Evolutionary conservation across 306 rosid species (phyloP), one percentile per base, ranked within the genome.

Genomic region (Medicago lupulina): DNA sequence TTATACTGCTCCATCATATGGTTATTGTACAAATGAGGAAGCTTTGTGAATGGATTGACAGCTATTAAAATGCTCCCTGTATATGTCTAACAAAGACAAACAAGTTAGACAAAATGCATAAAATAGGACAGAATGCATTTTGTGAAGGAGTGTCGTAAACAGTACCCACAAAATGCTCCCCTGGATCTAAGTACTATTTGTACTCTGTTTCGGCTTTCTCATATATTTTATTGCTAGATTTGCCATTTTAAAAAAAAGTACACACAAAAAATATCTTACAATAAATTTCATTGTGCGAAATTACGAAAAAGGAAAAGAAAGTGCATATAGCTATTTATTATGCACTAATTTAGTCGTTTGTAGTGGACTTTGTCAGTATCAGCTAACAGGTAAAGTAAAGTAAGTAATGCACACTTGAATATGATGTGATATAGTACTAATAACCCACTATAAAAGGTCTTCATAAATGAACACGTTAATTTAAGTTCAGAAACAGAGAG

Each of bases 1-100:
- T 85, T 95, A 53, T 95, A 95, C 85, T 86, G 92, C 84, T 92
- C 97, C 99, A 95, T 95, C 99, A 95, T 95, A 74, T 95, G 97
- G 47, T 80, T 81, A 73, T 92, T 81, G 79, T 95, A 95, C 57
- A 95, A 80, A 88, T 95, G 99, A 59, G 97, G 97, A 86, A 95
- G 97, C 89, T 89, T 95, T 25, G 97, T 95, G 88, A 95, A 95
- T 25, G 99, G 99, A 78, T 95, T 95, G 66, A 95, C 93, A 15
- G 97, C 97, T 75, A 95, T 95, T 86, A 95, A 88, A 77, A 95
- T 95, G 90, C 98, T 89, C 76, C 99, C 97, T 0, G 99, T 92
- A 57, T 95, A 95, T 74, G 99, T 95, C 99, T 95, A 79, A 19
- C 51, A 78, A 75, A 71, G 70, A 83, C 49, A 79, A 76, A 68